phyloP scores from a whole-genome alignment of 331 rosid genomes.

The Rosa hybrid region DNA sequence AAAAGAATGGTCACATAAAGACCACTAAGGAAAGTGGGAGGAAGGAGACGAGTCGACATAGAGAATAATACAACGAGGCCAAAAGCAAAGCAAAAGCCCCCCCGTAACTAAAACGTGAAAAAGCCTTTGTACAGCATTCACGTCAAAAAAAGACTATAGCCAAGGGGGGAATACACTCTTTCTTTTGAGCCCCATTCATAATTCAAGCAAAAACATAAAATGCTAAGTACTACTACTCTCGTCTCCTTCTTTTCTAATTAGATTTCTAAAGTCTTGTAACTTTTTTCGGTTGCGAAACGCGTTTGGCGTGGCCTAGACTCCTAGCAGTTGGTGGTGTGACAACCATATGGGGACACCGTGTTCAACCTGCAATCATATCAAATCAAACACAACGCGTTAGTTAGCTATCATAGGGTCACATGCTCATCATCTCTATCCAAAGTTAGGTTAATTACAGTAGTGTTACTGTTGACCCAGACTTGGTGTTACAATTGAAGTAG shows the following conservation, averaged over 20 bases:
- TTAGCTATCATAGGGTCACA: background rate
- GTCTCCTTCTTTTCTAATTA: background rate
- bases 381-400: background rate
- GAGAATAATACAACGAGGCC: background rate
- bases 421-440: background rate
- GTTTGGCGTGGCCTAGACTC: background rate
- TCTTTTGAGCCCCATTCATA: background rate
- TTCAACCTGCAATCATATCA: conserved; percentile 25
- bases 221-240: background rate
- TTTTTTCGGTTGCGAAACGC: conserved; percentile 11
- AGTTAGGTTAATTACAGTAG: background rate
- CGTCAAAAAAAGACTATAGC: background rate
- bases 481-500: background rate
- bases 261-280: background rate
- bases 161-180: background rate
- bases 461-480: background rate
- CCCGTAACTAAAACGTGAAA: background rate
- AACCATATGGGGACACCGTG: conserved; percentile 24
- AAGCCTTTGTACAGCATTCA: background rate
- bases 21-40: background rate
- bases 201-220: background rate
- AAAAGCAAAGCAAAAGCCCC: background rate
- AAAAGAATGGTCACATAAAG: background rate
- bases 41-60: background rate
- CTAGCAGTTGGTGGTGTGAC: background rate